phyloP scores from a whole-genome alignment of 495 filamentous ascomycete species.

The Sabuloglossum arenarium region DNA sequence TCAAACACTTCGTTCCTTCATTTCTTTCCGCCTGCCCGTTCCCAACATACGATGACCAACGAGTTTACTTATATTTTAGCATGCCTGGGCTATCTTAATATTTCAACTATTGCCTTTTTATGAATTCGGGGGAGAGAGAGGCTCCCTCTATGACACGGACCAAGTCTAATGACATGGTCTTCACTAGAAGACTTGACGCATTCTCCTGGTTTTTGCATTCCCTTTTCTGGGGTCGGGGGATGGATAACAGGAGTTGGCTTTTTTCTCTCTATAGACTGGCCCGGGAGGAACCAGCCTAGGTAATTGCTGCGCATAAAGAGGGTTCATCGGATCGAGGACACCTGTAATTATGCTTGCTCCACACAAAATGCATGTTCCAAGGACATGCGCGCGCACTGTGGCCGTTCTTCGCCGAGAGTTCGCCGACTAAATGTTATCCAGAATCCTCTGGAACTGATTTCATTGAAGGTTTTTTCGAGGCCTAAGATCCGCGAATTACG shows the following conservation, averaged over 20 bases:
- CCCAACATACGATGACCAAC: background rate
- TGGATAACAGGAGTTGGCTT: background rate
- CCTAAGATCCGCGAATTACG: background rate
- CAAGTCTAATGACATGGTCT: background rate
- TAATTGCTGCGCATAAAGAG: background rate
- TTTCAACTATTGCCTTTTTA: too few species aligned
- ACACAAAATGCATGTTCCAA: background rate
- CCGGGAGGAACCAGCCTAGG: background rate
- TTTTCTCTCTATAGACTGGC: background rate
- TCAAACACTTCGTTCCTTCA: background rate
- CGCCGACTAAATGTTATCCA: too few species aligned
- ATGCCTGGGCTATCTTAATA: too few species aligned
- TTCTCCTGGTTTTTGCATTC: background rate
- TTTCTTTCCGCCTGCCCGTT: too few species aligned
- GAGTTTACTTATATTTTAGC: background rate
- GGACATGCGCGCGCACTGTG: too few species aligned
- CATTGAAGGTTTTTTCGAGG: background rate
- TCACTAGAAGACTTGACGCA: background rate
- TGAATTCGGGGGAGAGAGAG: too few species aligned
- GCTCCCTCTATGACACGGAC: background rate
- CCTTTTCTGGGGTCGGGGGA: too few species aligned
- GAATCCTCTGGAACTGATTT: too few species aligned
- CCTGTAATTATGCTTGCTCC: background rate
- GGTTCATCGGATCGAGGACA: background rate
- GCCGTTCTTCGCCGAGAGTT: too few species aligned